Evolutionary conservation across 2,329 filamentous ascomycete genomes (phyloP).

Genomic region (Botryotinia calthae): DNA sequence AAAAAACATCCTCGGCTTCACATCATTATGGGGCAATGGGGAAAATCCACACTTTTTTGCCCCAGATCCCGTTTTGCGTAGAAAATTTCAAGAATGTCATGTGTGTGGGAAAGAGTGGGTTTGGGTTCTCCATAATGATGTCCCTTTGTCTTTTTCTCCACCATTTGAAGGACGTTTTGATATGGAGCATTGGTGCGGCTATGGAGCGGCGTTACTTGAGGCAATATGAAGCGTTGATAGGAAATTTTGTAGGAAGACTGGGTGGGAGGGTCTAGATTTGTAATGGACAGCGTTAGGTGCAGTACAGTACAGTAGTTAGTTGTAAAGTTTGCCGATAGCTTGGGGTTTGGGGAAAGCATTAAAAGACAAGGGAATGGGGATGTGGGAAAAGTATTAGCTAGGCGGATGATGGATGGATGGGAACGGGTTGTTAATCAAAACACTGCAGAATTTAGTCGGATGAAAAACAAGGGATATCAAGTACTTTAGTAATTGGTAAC

Average conservation of each 20-base stretch:
- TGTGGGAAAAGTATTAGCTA: neutral
- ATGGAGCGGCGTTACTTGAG: neutral
- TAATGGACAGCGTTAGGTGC: neutral
- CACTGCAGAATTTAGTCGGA: neutral
- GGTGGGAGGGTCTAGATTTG: constrained; percentile 1
- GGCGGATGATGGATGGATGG: neutral
- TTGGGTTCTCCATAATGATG: constrained; percentile 5
- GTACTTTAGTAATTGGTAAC: neutral
- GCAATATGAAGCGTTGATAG: neutral
- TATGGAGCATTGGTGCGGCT: neutral
- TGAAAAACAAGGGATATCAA: neutral
- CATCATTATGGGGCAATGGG: constrained; percentile 8
- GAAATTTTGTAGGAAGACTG: neutral
- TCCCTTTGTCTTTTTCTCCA: neutral
- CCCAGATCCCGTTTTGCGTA: constrained; percentile 5
- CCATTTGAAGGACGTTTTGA: neutral
- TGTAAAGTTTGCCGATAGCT: neutral
- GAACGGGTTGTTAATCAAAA: neutral
- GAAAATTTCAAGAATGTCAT: constrained; percentile 11
- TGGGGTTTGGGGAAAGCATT: constrained; percentile 2
- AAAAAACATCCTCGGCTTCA: constrained; percentile 3
- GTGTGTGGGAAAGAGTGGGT: constrained; percentile 8
- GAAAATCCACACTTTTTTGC: neutral
- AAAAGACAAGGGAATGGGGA: neutral
- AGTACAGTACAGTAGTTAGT: neutral